A percentile compares a stretch with the other conserved stretches of the same genome.
phyloP scores from a whole-genome alignment of 441 rosid genomes.

The Populus hybrid region DNA sequence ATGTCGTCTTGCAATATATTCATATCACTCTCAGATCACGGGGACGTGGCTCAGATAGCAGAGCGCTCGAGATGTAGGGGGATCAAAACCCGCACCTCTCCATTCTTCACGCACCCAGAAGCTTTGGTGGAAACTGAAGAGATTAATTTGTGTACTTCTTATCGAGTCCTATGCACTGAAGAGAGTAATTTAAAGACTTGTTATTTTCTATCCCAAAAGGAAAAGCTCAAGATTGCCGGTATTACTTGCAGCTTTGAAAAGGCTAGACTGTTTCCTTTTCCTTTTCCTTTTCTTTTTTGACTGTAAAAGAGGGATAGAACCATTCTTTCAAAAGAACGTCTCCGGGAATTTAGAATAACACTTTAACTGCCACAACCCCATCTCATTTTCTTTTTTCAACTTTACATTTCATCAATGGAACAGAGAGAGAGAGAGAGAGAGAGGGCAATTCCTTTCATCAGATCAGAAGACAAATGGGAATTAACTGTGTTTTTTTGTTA shows the following conservation, averaged over 20 bases:
- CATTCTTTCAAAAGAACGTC: not conserved
- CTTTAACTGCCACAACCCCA: conserved; percentile 9
- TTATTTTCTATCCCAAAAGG: not conserved
- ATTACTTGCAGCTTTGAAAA: conserved; percentile 12
- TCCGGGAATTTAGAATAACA: not conserved
- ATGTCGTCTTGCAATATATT: too few species aligned
- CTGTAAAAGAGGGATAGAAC: not conserved
- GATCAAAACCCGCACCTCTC: conserved; percentile 53
- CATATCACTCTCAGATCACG: conserved; percentile 3
- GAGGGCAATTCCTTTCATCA: not conserved
- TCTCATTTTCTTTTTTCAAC: not conserved
- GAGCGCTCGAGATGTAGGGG: conserved; percentile 97
- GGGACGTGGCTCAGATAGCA: conserved; percentile 99
- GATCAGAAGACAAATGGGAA: not conserved
- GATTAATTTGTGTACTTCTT: not conserved
- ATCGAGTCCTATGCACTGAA: too few species aligned
- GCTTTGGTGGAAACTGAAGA: too few species aligned
- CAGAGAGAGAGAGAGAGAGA: not conserved
- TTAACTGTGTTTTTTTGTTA: not conserved
- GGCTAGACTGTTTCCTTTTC: not conserved
- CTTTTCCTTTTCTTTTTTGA: not conserved
- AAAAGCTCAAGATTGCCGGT: not conserved
- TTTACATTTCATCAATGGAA: not conserved
- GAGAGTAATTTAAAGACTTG: not conserved
- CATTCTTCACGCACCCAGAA: too few species aligned